These are phyloP conservation scores for Grosmannia serpens DNA, from an alignment of 2,329 filamentous ascomycete species.

Conservation along the genomic window DNA sequence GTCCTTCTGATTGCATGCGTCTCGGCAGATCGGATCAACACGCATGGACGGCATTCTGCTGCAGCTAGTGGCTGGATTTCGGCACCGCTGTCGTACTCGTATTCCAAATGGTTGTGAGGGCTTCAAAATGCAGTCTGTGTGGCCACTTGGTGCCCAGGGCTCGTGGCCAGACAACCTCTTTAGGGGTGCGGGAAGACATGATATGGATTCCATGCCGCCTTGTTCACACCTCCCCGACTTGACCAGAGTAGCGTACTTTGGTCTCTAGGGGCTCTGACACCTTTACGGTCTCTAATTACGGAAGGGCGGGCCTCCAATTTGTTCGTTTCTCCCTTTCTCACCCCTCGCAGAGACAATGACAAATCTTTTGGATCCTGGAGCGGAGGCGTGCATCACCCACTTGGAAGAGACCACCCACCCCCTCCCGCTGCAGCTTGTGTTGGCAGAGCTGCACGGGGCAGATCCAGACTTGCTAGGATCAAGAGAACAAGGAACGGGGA, in stretches of 20 bases:
- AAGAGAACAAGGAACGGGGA: not conserved
- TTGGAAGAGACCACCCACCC: not conserved
- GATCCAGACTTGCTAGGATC: conserved; percentile 5
- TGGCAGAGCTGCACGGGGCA: not conserved
- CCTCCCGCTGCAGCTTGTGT: not conserved
- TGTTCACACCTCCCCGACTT: not conserved
- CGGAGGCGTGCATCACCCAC: not conserved
- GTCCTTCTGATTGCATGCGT: too few species aligned
- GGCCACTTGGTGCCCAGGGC: not conserved
- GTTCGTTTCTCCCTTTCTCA: not conserved
- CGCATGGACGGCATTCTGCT: not conserved
- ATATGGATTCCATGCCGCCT: not conserved
- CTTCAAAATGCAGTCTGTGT: not conserved
- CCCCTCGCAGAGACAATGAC: conserved; percentile 6
- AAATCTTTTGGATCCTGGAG: conserved; percentile 5
- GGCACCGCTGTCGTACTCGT: not conserved
- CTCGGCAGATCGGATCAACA: not conserved
- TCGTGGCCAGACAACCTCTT: not conserved
- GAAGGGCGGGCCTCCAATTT: not conserved
- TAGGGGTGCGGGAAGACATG: not conserved
- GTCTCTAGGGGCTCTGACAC: not conserved
- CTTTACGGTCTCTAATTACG: not conserved
- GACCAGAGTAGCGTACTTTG: not conserved
- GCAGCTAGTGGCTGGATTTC: not conserved
- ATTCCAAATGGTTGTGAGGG: not conserved